Percentiles rank a stretch among this genome's conserved stretches.
phyloP scores from a whole-genome alignment of 257 asterid genomes.

The Solanum medicagineum region DNA sequence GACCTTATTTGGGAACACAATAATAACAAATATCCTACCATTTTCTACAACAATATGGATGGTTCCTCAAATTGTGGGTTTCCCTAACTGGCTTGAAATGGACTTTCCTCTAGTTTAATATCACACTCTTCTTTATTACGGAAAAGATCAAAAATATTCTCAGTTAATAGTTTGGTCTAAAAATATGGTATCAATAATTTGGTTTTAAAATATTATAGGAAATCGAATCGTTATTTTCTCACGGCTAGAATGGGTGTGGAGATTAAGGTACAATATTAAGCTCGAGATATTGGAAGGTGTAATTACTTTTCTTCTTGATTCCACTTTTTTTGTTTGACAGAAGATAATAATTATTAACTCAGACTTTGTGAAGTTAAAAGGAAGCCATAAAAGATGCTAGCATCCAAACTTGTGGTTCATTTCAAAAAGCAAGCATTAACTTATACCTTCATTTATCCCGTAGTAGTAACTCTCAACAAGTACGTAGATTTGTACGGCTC shows the following conservation, averaged over 20 bases:
- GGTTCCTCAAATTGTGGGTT: not conserved
- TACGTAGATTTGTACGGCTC: too few species aligned
- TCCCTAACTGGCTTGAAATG: not conserved
- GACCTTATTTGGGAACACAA: not conserved
- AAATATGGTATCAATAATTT: too few species aligned
- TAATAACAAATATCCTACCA: not conserved
- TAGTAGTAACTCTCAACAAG: too few species aligned
- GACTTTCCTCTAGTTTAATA: not conserved
- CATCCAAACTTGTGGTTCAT: not conserved
- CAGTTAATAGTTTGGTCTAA: too few species aligned
- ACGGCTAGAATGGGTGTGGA: not conserved
- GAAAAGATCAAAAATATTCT: too few species aligned
- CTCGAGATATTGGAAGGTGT: not conserved
- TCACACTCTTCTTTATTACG: not conserved
- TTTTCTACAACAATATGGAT: not conserved
- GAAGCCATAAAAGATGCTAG: not conserved
- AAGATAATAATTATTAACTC: too few species aligned
- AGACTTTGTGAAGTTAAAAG: not conserved
- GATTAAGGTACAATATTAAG: not conserved
- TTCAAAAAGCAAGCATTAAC: not conserved
- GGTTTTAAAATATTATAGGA: too few species aligned
- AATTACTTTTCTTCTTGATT: not conserved
- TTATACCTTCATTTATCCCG: not conserved
- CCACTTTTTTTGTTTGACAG: too few species aligned
- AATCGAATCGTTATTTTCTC: not conserved